phyloP scores from a whole-genome alignment of 2,329 filamentous ascomycete genomes.

The Clarireedia hainanense region DNA sequence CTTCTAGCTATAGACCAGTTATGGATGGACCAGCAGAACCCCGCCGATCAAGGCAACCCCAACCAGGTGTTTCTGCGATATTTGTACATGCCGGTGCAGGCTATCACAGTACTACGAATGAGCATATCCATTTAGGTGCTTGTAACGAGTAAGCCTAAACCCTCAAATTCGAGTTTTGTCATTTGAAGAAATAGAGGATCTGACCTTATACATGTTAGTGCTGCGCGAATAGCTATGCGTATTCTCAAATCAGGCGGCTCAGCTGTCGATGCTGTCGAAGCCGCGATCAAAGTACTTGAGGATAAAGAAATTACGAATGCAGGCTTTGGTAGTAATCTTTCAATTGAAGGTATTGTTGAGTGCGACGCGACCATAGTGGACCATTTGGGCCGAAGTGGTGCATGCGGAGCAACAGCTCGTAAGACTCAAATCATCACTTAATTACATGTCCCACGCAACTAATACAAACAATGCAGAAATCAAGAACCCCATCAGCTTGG shows the following conservation, averaged over 20 bases:
- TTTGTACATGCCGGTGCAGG: constrained; percentile 95
- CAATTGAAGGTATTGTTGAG: constrained; percentile 84
- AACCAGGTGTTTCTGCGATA: constrained; percentile 55
- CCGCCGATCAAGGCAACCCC: constrained; percentile 10
- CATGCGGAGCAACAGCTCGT: constrained; percentile 87
- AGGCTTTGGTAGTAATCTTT: constrained; percentile 90
- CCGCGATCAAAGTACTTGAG: constrained; percentile 79
- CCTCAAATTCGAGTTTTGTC: neutral
- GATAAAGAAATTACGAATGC: constrained; percentile 95
- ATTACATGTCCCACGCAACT: neutral
- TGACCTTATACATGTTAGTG: constrained; percentile 43
- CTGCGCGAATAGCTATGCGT: constrained; percentile 75
- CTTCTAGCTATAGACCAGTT: constrained; percentile 4
- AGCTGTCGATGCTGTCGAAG: constrained; percentile 83
- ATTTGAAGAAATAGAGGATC: constrained; percentile 8
- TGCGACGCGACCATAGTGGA: constrained; percentile 93
- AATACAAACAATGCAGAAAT: constrained; percentile 53
- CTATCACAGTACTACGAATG: constrained; percentile 83
- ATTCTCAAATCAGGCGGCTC: constrained; percentile 70
- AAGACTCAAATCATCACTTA: constrained; percentile 33
- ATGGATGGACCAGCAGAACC: constrained; percentile 27
- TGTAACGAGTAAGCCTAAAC: constrained; percentile 69
- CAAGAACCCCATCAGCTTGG: constrained; percentile 85
- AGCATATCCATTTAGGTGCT: constrained; percentile 73
- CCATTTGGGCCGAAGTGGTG: constrained; percentile 82